phyloP scores from a whole-genome alignment of 2,329 filamentous ascomycete species.

The Trichoderma citrinoviride region DNA sequence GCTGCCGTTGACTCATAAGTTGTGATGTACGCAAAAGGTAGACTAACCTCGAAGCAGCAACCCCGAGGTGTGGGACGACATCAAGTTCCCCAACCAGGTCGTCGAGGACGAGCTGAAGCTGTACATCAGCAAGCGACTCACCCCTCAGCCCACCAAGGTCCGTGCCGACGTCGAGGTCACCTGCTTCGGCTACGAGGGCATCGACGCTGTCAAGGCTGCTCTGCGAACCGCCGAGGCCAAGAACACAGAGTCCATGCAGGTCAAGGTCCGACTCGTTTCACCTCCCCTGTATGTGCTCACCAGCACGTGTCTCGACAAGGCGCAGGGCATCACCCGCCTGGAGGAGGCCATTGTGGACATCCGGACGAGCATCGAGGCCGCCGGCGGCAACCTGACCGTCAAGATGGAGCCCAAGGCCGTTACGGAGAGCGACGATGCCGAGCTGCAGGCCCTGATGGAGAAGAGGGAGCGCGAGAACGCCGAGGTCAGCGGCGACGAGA shows the following conservation, averaged over 20 bases:
- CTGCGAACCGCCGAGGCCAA: slow-evolving; percentile 86
- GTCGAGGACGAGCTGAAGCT: slow-evolving; percentile 87
- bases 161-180: slow-evolving; percentile 96
- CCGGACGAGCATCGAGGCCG: slow-evolving; percentile 70
- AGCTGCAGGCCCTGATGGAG: slow-evolving; percentile 97
- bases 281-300: slow-evolving; percentile 96
- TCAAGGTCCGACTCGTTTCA: slow-evolving; percentile 98
- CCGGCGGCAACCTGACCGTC: slow-evolving; percentile 77
- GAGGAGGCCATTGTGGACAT: slow-evolving; percentile 91
- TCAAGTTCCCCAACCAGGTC: slow-evolving; percentile 79
- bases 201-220: slow-evolving; percentile 94
- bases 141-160: slow-evolving; percentile 97
- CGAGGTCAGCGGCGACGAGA: slow-evolving; percentile 96
- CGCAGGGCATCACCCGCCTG: slow-evolving; percentile 74
- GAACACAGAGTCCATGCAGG: slow-evolving; percentile 88
- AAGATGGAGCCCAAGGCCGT: slow-evolving; percentile 99
- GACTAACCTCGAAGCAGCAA: slow-evolving; percentile 56
- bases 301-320: slow-evolving; percentile 93
- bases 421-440: slow-evolving; percentile 96
- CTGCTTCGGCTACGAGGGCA: slow-evolving; percentile 94
- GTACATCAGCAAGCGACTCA: slow-evolving; percentile 96
- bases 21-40: background rate
- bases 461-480: slow-evolving; percentile 97
- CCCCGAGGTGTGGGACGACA: slow-evolving; percentile 92
- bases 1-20: background rate